Conservation (phyloP, 1,284 basidiomycete genomes). For the Inonotus obliquus region DNA sequence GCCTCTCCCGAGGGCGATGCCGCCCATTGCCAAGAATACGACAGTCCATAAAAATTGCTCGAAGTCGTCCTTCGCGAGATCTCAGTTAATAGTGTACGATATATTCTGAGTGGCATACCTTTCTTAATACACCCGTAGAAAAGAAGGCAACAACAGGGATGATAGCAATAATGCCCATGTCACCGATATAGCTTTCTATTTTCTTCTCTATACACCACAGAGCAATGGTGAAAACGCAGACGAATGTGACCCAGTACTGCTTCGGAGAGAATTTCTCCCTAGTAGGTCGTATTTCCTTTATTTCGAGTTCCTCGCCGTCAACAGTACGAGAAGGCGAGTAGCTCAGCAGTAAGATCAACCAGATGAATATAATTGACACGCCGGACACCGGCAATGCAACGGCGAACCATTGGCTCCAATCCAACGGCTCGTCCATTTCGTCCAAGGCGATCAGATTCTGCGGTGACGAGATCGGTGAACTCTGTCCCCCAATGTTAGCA, state of each 20-base stretch:
- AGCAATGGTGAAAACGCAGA: conserved; percentile 84
- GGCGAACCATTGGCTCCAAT: conserved; percentile 93
- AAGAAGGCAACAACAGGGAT: conserved; percentile 95
- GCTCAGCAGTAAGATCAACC: conserved; percentile 82
- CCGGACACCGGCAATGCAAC: conserved; percentile 90
- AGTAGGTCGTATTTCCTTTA: conserved; percentile 78
- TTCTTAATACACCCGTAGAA: conserved; percentile 89
- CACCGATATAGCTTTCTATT: conserved; percentile 79
- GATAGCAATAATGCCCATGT: conserved; percentile 97
- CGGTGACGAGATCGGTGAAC: conserved; percentile 91
- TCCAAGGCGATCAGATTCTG: conserved; percentile 94
- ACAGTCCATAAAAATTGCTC: conserved; percentile 94
- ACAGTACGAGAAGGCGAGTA: conserved; percentile 72
- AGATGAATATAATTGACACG: conserved; percentile 84
- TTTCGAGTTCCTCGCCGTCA: conserved; percentile 76
- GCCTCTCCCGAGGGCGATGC: conserved; percentile 93
- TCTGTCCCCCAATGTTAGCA: conserved; percentile 97
- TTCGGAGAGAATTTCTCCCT: conserved; percentile 77
- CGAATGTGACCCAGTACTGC: conserved; percentile 88
- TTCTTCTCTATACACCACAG: conserved; percentile 90
- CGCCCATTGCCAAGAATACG: conserved; percentile 97
- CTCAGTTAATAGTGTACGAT: conserved; percentile 11
- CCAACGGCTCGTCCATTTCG: conserved; percentile 83
- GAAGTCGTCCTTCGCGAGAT: conserved; percentile 74
- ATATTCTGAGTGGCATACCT: conserved; percentile 47